These are phyloP conservation scores for Echium plantagineum DNA, from an alignment of 257 asterid genomes.

Conservation along the genomic window DNA sequence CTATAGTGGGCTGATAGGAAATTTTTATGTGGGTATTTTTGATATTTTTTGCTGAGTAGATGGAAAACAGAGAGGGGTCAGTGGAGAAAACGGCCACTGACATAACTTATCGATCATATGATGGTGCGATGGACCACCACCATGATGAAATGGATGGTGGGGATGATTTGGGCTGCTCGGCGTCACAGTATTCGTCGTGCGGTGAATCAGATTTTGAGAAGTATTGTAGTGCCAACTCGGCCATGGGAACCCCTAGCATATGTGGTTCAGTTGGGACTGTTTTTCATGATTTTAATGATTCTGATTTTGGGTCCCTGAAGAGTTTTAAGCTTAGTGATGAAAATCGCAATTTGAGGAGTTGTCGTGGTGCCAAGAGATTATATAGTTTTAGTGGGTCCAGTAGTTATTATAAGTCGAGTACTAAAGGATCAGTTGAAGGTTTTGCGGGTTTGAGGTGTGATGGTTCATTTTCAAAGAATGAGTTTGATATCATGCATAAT, in stretches of 20 bases:
- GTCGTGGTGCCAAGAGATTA: conserved; percentile 27
- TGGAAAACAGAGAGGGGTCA: conserved; percentile 47
- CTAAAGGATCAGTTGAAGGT: background rate
- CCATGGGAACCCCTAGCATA: conserved; percentile 78
- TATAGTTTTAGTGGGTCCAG: conserved; percentile 19
- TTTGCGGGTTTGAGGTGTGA: background rate
- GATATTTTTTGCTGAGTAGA: conserved; percentile 12
- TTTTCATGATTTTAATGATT: conserved; percentile 34
- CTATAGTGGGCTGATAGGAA: background rate
- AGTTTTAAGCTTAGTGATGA: conserved; percentile 58
- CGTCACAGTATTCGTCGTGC: conserved; percentile 67
- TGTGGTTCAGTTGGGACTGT: conserved; percentile 27
- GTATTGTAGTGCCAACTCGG: conserved; percentile 83
- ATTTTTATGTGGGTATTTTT: background rate
- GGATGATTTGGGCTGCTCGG: conserved; percentile 24
- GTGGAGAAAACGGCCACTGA: conserved; percentile 36
- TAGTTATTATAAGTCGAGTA: conserved; percentile 16
- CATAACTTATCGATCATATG: conserved; percentile 15
- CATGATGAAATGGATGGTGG: conserved; percentile 44
- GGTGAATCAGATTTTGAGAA: conserved; percentile 77
- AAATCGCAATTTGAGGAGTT: conserved; percentile 19
- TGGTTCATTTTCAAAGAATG: conserved; percentile 5
- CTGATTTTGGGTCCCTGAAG: conserved; percentile 55
- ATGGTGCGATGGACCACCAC: conserved; percentile 27
- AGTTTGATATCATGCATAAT: conserved; percentile 22